phyloP scores from a whole-genome alignment of 2,329 filamentous ascomycete species.

The Apiospora arundinis region DNA sequence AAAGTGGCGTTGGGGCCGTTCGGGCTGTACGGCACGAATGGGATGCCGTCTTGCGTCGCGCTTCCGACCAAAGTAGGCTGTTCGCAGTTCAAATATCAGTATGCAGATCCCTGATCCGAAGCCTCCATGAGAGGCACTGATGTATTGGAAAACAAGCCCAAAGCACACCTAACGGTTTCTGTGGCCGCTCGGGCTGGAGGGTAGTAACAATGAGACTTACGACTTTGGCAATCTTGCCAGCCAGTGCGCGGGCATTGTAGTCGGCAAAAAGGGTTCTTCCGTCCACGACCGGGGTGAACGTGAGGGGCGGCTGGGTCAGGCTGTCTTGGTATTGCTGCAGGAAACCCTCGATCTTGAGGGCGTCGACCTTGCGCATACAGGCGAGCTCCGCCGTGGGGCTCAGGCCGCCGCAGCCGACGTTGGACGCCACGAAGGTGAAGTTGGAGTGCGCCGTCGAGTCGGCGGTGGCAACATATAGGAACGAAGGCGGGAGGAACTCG shows the following conservation, averaged over 20 bases:
- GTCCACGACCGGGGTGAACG: slow-evolving; percentile 38
- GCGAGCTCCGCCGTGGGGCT: slow-evolving; percentile 39
- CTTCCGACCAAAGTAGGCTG: slow-evolving; percentile 34
- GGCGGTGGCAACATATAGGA: slow-evolving; percentile 31
- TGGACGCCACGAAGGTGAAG: slow-evolving; percentile 43
- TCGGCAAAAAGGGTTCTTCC: slow-evolving; percentile 40
- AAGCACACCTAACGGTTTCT: too few relatives aligned
- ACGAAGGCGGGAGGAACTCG: slow-evolving; percentile 32
- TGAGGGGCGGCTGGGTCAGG: slow-evolving; percentile 29
- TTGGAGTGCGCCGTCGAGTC: slow-evolving; percentile 36
- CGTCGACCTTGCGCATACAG: slow-evolving; percentile 44
- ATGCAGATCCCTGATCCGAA: slow-evolving; percentile 28
- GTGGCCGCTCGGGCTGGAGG: too few relatives aligned
- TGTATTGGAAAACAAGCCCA: neutral
- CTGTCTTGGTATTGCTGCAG: slow-evolving; percentile 38
- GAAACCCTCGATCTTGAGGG: slow-evolving; percentile 39
- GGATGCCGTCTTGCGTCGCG: slow-evolving; percentile 34
- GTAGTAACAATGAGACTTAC: slow-evolving; percentile 35
- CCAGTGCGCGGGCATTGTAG: slow-evolving; percentile 35
- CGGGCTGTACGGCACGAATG: slow-evolving; percentile 29
- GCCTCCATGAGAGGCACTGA: neutral
- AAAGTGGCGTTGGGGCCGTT: slow-evolving; percentile 27
- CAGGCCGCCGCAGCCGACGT: slow-evolving; percentile 41
- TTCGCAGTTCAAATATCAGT: neutral
- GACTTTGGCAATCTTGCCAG: slow-evolving; percentile 34